Evolutionary conservation across 2,329 filamentous ascomycete species (phyloP).

Genomic region (Amauroascus niger): DNA sequence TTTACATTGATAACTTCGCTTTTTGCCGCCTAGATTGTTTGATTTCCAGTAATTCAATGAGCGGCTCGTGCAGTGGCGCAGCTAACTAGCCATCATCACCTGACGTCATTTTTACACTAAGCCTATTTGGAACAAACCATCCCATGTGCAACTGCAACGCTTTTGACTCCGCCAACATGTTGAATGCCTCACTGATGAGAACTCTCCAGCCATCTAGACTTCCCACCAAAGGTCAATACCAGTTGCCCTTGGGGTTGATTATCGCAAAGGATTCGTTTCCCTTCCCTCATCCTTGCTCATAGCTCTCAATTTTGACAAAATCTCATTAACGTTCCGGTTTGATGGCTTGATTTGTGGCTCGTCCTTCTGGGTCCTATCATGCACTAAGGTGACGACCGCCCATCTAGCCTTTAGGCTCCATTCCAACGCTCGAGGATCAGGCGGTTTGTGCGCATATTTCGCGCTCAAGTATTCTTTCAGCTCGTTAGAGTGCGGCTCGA

Average conservation of each 20-base stretch:
- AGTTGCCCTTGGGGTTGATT: too few species aligned
- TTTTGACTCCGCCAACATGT: too few species aligned
- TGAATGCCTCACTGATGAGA: too few species aligned
- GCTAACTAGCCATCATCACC: neutral
- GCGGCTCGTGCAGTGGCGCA: neutral
- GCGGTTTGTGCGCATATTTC: neutral
- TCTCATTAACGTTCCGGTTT: neutral
- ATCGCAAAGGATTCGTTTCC: neutral
- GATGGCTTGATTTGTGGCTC: neutral
- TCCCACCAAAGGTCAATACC: neutral
- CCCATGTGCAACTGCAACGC: too few species aligned
- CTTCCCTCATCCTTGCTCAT: neutral
- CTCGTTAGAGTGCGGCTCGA: conserved; percentile 6
- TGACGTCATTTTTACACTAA: neutral
- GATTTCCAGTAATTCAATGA: too few species aligned
- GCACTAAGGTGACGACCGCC: neutral
- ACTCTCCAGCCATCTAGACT: too few species aligned
- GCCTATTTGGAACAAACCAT: neutral
- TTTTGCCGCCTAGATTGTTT: too few species aligned
- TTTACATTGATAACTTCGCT: too few species aligned
- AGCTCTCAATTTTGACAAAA: neutral
- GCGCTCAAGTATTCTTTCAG: conserved; percentile 5
- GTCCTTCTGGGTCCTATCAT: neutral
- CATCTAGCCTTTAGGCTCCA: neutral
- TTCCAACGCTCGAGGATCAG: neutral